phyloP scores from a whole-genome alignment of 2,329 filamentous ascomycete genomes.

The Colletotrichum sp. region DNA sequence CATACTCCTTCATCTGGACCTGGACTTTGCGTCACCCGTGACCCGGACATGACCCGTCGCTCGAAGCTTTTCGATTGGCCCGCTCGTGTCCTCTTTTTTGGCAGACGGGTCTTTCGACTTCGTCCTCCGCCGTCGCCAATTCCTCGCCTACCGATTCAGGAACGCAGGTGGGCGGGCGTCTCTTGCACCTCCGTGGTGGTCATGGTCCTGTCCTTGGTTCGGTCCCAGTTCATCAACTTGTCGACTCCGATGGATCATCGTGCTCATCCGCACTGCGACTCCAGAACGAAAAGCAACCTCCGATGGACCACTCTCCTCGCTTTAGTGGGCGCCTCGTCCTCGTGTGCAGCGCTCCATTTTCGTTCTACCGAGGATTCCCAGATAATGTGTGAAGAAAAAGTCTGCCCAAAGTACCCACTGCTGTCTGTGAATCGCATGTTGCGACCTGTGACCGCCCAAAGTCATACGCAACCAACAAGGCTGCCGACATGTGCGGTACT shows the following conservation, averaged over 20 bases:
- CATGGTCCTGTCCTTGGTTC: neutral
- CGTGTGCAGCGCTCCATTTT: neutral
- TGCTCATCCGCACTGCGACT: neutral
- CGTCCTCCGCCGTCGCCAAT: neutral
- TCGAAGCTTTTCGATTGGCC: neutral
- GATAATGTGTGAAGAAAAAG: neutral
- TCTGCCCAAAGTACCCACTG: neutral
- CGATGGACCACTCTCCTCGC: neutral
- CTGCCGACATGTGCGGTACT: neutral
- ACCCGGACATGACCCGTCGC: neutral
- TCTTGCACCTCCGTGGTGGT: neutral
- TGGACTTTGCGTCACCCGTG: slow-evolving; percentile 13
- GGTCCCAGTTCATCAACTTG: neutral
- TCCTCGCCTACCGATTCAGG: slow-evolving; percentile 18
- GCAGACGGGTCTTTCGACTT: slow-evolving; percentile 12
- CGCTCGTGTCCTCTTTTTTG: neutral
- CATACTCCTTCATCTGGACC: neutral
- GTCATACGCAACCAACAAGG: neutral
- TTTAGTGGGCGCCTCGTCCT: neutral
- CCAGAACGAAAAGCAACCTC: neutral
- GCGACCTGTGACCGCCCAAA: neutral
- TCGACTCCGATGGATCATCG: neutral
- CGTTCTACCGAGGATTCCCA: neutral
- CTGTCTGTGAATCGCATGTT: neutral
- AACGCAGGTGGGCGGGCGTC: neutral